phyloP scores from a whole-genome alignment of 768 basidiomycete species.

The Clavulina sp. region DNA sequence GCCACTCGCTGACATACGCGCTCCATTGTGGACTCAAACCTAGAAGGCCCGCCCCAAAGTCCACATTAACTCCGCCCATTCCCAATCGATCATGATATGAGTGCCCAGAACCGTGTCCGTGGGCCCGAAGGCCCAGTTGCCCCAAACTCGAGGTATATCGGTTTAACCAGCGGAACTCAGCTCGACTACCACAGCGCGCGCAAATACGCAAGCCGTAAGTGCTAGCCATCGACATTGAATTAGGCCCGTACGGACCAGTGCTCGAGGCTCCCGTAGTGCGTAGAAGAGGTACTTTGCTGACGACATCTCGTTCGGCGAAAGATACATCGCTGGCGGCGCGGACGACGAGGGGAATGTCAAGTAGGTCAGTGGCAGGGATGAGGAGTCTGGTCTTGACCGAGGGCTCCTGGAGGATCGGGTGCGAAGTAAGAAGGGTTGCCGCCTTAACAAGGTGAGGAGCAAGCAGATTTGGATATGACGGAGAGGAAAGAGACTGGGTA shows the following conservation, averaged over 20 bases:
- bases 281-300: neutral
- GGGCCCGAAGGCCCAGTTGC: no score
- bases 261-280: no score
- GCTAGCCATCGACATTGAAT: neutral
- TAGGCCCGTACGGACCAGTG: neutral
- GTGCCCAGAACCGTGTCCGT: no score
- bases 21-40: neutral
- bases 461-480: neutral
- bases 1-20: neutral
- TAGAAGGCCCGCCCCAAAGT: neutral
- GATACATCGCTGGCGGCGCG: neutral
- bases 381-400: neutral
- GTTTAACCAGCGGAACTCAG: neutral
- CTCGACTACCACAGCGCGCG: neutral
- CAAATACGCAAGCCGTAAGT: neutral
- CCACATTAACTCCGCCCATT: no score
- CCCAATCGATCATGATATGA: no score
- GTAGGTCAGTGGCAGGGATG: neutral
- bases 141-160: no score
- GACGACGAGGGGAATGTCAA: neutral
- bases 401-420: neutral
- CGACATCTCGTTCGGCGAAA: conserved; percentile 1
- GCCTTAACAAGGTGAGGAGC: neutral
- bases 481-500: no score
- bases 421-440: neutral